phyloP scores from a whole-genome alignment of 2,329 filamentous ascomycete species.

The Trichoderma lentiforme region DNA sequence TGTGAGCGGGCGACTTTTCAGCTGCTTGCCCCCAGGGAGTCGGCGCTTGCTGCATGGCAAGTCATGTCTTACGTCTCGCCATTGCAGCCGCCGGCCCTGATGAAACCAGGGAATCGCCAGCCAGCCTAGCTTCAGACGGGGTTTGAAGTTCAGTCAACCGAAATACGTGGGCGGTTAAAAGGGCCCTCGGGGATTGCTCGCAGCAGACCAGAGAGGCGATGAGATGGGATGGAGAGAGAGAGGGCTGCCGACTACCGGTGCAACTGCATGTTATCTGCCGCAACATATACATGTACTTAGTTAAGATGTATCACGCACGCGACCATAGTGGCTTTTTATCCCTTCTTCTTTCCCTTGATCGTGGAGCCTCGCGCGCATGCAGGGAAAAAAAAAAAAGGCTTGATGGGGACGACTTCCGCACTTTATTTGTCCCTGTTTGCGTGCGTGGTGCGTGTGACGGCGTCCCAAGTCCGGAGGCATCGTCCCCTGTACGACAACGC shows the following conservation, averaged over 20 bases:
- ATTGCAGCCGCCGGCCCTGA: neutral
- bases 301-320: neutral
- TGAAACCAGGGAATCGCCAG: neutral
- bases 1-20: conserved; percentile 4
- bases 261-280: neutral
- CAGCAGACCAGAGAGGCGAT: neutral
- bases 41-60: neutral
- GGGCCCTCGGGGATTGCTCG: neutral
- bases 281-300: neutral
- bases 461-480: neutral
- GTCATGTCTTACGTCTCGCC: conserved; percentile 10
- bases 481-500: neutral
- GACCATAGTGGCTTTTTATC: neutral
- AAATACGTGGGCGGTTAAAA: neutral
- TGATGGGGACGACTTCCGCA: neutral
- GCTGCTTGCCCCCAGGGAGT: neutral
- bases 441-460: neutral
- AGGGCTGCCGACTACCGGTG: neutral
- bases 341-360: neutral
- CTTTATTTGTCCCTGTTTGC: neutral
- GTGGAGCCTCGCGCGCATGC: neutral
- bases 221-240: neutral
- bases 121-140: neutral
- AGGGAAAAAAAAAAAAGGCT: neutral
- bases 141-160: neutral